phyloP scores from a whole-genome alignment of 768 basidiomycete genomes.

The Termitomyces sp. region DNA sequence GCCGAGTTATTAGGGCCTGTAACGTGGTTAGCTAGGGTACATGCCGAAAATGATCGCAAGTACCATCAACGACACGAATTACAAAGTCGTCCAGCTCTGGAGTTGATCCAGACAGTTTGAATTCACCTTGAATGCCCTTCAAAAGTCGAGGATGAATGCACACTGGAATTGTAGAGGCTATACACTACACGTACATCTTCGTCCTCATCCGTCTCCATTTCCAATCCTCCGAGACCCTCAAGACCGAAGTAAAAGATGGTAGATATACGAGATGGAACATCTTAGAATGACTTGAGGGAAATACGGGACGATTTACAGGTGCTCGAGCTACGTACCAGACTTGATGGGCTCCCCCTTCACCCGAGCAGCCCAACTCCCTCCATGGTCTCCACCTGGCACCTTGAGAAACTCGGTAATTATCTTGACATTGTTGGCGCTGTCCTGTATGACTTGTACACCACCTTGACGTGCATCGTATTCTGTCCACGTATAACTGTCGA shows the following conservation, averaged over 20 bases:
- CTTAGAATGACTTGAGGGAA: conserved; percentile 22
- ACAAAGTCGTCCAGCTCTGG: conserved; percentile 82
- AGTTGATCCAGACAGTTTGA: conserved; percentile 71
- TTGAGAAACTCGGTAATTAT: conserved; percentile 86
- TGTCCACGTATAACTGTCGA: conserved; percentile 84
- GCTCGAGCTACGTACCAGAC: conserved; percentile 40
- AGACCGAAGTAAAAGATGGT: conserved; percentile 85
- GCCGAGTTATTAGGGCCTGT: conserved; percentile 59
- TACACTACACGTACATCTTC: conserved; percentile 53
- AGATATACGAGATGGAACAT: conserved; percentile 61
- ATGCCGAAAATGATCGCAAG: background rate
- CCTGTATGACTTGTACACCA: conserved; percentile 81
- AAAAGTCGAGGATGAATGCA: background rate
- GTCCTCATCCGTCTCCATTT: conserved; percentile 75
- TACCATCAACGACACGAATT: conserved; percentile 79
- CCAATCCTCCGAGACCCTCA: conserved; percentile 82
- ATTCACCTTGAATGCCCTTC: conserved; percentile 72
- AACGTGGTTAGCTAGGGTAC: conserved; percentile 9
- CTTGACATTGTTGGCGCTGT: conserved; percentile 79
- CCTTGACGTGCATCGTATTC: conserved; percentile 84
- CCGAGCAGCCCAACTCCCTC: conserved; percentile 87
- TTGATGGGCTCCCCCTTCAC: conserved; percentile 80
- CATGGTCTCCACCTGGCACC: conserved; percentile 75
- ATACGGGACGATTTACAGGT: background rate
- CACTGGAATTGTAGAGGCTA: background rate